Percentiles rank a stretch among this genome's conserved stretches.
Conservation (phyloP, 2,329 filamentous ascomycete species). For the Dactylellina leptospora region DNA sequence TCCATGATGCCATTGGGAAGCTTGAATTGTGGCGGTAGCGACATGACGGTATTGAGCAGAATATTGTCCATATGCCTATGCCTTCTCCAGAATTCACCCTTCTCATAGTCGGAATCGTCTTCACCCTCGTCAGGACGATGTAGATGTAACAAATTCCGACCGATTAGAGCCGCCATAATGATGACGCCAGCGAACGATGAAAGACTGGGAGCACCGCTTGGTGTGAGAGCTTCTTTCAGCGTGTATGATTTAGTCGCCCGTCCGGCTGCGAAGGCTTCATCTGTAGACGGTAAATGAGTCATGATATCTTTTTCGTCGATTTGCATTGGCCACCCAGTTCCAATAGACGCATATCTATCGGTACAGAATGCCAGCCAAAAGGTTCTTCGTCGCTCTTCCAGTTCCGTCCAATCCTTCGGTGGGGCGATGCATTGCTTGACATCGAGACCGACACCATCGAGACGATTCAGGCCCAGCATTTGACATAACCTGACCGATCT, state of each 20-base stretch:
- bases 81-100: slow-evolving; percentile 94
- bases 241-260: slow-evolving; percentile 76
- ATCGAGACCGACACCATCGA: slow-evolving; percentile 83
- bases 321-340: slow-evolving; percentile 95
- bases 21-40: slow-evolving; percentile 80
- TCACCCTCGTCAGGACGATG: slow-evolving; percentile 86
- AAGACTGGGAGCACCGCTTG: slow-evolving; percentile 76
- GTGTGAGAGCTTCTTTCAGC: slow-evolving; percentile 74
- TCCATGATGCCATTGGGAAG: slow-evolving; percentile 78
- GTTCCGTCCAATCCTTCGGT: slow-evolving; percentile 90
- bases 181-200: slow-evolving; percentile 82
- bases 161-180: slow-evolving; percentile 87
- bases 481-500: slow-evolving; percentile 80
- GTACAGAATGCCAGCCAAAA: slow-evolving; percentile 95
- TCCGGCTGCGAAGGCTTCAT: slow-evolving; percentile 84
- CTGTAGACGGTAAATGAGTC: slow-evolving; percentile 82
- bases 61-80: slow-evolving; percentile 90
- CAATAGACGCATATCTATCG: slow-evolving; percentile 92
- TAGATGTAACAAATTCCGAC: slow-evolving; percentile 87
- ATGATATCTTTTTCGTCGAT: slow-evolving; percentile 90
- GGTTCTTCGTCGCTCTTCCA: slow-evolving; percentile 86
- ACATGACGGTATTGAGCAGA: slow-evolving; percentile 83
- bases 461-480: slow-evolving; percentile 90
- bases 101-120: slow-evolving; percentile 78
- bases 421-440: slow-evolving; percentile 91